Percentiles rank a stretch among this genome's conserved stretches.
Evolutionary conservation across 2,329 filamentous ascomycete genomes (phyloP).

Genomic region (Camillea tinctor): DNA sequence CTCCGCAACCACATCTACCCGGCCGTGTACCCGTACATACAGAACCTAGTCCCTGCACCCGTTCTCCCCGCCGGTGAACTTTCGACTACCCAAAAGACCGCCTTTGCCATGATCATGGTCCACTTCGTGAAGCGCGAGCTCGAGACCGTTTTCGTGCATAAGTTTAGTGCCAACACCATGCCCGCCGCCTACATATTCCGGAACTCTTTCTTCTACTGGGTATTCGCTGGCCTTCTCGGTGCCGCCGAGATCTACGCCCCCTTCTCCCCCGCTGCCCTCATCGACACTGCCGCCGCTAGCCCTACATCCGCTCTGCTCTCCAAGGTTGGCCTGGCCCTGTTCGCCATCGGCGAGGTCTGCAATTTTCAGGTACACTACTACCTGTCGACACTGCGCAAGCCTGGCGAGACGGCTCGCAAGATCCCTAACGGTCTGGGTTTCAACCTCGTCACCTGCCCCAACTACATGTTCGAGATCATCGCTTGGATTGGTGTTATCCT

Average conservation of each 20-base stretch:
- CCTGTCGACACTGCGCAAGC: conserved; percentile 72
- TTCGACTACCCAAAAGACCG: conserved; percentile 68
- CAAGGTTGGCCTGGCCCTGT: conserved; percentile 69
- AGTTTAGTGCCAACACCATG: conserved; percentile 95
- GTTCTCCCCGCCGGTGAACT: conserved; percentile 42
- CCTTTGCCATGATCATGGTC: conserved; percentile 69
- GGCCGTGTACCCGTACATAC: conserved; percentile 42
- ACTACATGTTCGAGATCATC: conserved; percentile 91
- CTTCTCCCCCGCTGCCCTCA: conserved; percentile 61
- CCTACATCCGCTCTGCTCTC: conserved; percentile 45
- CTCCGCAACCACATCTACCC: conserved; percentile 73
- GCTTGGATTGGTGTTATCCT: conserved; percentile 83
- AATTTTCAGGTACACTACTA: conserved; percentile 81
- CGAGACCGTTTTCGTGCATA: conserved; percentile 92
- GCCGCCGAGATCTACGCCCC: conserved; percentile 85
- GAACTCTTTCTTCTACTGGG: conserved; percentile 95
- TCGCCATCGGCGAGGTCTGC: conserved; percentile 71
- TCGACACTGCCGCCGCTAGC: conserved; percentile 36
- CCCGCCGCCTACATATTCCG: conserved; percentile 87
- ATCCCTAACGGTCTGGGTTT: conserved; percentile 88
- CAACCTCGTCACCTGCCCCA: conserved; percentile 85
- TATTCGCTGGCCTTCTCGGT: conserved; percentile 74
- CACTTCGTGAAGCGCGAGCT: conserved; percentile 96
- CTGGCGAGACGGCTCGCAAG: conserved; percentile 80
- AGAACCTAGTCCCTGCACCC: conserved; percentile 40